phyloP scores from a whole-genome alignment of 1,139 yeast genomes.

The Sugiyamaella paludigena region DNA sequence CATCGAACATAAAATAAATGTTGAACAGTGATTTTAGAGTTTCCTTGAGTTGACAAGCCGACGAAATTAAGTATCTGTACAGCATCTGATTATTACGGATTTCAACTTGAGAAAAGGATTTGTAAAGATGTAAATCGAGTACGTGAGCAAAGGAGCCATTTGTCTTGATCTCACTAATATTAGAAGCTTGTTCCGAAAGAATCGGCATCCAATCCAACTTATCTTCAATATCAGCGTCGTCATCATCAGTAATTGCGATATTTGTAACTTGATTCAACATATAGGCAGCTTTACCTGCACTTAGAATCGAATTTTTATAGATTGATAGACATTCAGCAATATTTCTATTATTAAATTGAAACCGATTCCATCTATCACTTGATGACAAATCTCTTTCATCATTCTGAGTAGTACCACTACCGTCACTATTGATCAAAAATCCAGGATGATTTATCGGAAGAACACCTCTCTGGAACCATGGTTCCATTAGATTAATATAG shows the following conservation, averaged over 20 bases:
- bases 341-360: not conserved
- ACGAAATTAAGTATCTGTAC: not conserved
- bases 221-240: too few species aligned
- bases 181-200: too few species aligned
- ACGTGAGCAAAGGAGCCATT: slow-evolving; percentile 3
- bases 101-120: slow-evolving; percentile 2
- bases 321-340: not conserved
- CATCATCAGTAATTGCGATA: not conserved
- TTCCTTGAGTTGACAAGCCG: not conserved
- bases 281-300: slow-evolving; percentile 12
- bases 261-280: not conserved
- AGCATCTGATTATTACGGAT: slow-evolving; percentile 2
- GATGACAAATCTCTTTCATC: not conserved
- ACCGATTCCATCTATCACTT: not conserved
- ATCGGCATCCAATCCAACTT: too few species aligned
- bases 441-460: not conserved
- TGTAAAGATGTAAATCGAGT: slow-evolving; percentile 2
- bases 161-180: not conserved
- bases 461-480: slow-evolving; percentile 11
- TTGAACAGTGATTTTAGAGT: slow-evolving; percentile 13
- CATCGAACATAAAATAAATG: slow-evolving; percentile 20
- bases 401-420: too few species aligned
- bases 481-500: slow-evolving; percentile 13
- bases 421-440: not conserved
- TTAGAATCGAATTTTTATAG: not conserved